Evolutionary conservation across 139 green algal genomes (phyloP).

Genomic region (Gonium pectorale): DNA sequence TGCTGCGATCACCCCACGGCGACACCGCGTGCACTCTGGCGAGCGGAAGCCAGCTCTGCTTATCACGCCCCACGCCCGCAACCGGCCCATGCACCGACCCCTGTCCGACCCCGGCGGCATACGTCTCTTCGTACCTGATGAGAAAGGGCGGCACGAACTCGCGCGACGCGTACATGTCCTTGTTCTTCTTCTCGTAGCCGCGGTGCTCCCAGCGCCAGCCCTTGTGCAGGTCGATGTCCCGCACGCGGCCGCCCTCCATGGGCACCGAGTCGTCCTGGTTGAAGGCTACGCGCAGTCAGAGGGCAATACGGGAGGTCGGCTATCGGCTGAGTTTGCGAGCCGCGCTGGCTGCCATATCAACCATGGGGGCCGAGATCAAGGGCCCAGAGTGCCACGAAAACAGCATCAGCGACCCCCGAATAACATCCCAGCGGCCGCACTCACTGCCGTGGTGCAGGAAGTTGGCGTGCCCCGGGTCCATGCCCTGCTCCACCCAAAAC

Average conservation of each 20-base stretch:
- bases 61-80: too few relatives aligned
- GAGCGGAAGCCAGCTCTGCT: too few relatives aligned
- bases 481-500: conserved; percentile 57
- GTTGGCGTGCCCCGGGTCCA: conserved; percentile 53
- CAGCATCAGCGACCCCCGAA: neutral
- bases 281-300: neutral
- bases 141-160: neutral
- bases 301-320: too few relatives aligned
- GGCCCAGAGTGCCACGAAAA: neutral
- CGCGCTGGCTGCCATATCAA: neutral
- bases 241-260: neutral
- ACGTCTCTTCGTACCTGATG: neutral
- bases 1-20: too few relatives aligned
- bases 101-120: too few relatives aligned
- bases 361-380: neutral
- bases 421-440: neutral
- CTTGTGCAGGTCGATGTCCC: neutral
- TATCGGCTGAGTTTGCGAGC: too few relatives aligned
- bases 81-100: too few relatives aligned
- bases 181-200: neutral
- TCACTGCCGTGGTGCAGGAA: conserved; percentile 52
- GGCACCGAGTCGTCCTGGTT: neutral
- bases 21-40: too few relatives aligned
- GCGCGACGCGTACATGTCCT: neutral
- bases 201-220: neutral